Base-by-base conservation (phyloP, 177 flowering plant genomes). In the Vitis hybrid region DNA sequence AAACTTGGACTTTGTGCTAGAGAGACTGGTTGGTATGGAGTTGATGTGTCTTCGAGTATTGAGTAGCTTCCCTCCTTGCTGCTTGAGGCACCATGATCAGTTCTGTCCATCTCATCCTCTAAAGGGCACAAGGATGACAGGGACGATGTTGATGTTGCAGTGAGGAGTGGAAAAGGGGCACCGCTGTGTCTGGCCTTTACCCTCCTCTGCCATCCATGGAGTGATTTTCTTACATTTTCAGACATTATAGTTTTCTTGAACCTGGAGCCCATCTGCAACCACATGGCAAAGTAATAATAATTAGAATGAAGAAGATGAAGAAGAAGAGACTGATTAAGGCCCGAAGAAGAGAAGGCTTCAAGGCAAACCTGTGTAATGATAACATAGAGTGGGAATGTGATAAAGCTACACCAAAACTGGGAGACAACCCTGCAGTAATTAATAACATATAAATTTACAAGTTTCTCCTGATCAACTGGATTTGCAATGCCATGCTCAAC, bases 401-500 rank as follows among this genome's bases (percentile, higher is more conserved):
- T 72, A 63, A 78, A 91, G 82, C 94, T 91, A 74, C 94, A 92
- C 94, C 97, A 92, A 76, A 81, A 75, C 62, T 90, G 97, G 34
- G 87, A 73, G 69, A 81, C 56, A 21, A 86, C 58, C 80, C 96
- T 91, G 89, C 54, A 70, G 39, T 19, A 7, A 10, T 57, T 39
- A 39, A 39, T 39, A 39, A 39, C 48, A 39, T 6, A 39, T 7
- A 39, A 6, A 1, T 39, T 6, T 39, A 6, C 8, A 39, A 6
- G 48, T 39, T 39, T 39, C 48, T 7, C 48, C 9, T 6, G 8
- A 34, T 11, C 50, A 15, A 62, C 51, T 3, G 10, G 45, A 26
- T 15, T 14, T 18, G 39, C 45, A 11, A 14, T 62, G 19, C 9
- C 50, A 62, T 62, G 17, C 45, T 12, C 17, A 14, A 62, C 8